Evolutionary conservation across 2,329 filamentous ascomycete species (phyloP).

Genomic region (Paracoccidioides lutzii): DNA sequence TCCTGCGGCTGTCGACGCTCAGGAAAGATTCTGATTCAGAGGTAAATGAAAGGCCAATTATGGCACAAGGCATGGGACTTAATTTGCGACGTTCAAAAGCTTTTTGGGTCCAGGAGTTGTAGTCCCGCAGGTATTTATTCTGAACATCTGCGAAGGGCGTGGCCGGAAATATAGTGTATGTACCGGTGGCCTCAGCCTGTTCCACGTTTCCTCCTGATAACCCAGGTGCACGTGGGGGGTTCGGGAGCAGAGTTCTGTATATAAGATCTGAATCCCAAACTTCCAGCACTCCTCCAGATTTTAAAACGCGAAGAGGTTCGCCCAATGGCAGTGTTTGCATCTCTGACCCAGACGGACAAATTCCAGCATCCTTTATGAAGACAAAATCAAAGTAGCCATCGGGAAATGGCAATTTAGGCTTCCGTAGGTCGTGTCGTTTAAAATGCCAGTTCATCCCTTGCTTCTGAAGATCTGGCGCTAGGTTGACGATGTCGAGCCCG

Average conservation of each 20-base stretch:
- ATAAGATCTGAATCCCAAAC: slow-evolving; percentile 82
- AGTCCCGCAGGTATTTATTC: slow-evolving; percentile 70
- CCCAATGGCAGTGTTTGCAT: slow-evolving; percentile 48
- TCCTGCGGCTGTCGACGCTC: slow-evolving; percentile 57
- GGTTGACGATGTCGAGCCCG: slow-evolving; percentile 66
- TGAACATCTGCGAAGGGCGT: slow-evolving; percentile 70
- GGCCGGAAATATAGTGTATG: slow-evolving; percentile 69
- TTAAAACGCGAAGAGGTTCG: slow-evolving; percentile 64
- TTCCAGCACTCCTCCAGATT: slow-evolving; percentile 66
- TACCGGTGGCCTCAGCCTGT: slow-evolving; percentile 56
- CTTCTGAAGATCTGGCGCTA: slow-evolving; percentile 52
- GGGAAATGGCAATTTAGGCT: slow-evolving; percentile 61
- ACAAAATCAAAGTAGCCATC: slow-evolving; percentile 75
- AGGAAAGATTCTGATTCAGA: slow-evolving; percentile 62
- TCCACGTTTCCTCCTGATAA: slow-evolving; percentile 49
- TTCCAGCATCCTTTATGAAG: slow-evolving; percentile 71
- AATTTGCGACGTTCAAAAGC: slow-evolving; percentile 61
- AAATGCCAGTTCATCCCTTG: slow-evolving; percentile 80
- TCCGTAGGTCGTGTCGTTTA: slow-evolving; percentile 72
- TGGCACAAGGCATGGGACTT: slow-evolving; percentile 62
- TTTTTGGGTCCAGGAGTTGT: slow-evolving; percentile 68
- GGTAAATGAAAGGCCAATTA: slow-evolving; percentile 62
- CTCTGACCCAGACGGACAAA: slow-evolving; percentile 47
- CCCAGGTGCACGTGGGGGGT: slow-evolving; percentile 50
- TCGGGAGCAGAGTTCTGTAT: slow-evolving; percentile 69